A percentile compares a stretch with the other conserved stretches of the same genome.
Conservation (phyloP, 2,329 filamentous ascomycete species). For the Venturia carpophila region DNA sequence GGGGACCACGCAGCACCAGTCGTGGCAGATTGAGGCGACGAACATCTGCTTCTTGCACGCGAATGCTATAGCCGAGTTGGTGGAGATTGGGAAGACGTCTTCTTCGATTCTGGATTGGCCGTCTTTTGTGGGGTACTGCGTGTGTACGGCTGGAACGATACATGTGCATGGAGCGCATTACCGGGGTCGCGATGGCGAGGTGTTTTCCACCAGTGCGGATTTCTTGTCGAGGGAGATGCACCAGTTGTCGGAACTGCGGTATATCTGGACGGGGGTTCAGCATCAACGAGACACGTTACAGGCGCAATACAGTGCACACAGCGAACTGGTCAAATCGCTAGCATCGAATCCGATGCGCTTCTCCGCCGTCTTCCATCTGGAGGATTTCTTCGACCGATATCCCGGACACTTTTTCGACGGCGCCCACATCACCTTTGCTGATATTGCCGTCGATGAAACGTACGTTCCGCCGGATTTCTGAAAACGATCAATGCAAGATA, state of each 20-base stretch:
- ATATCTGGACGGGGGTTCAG: slow-evolving; percentile 68
- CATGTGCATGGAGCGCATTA: slow-evolving; percentile 84
- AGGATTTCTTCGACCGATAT: slow-evolving; percentile 83
- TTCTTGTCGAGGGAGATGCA: slow-evolving; percentile 73
- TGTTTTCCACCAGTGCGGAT: slow-evolving; percentile 58
- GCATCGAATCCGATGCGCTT: slow-evolving; percentile 63
- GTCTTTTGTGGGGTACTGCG: slow-evolving; percentile 76
- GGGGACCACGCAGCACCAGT: slow-evolving; percentile 75
- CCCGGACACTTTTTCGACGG: slow-evolving; percentile 64
- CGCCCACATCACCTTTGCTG: slow-evolving; percentile 63
- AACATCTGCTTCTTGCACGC: slow-evolving; percentile 81
- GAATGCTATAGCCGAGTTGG: slow-evolving; percentile 76
- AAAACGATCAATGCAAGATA: background rate
- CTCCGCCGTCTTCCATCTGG: slow-evolving; percentile 71
- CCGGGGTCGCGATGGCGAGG: slow-evolving; percentile 52
- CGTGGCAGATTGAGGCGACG: slow-evolving; percentile 87
- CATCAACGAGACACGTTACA: slow-evolving; percentile 75
- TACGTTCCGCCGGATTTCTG: slow-evolving; percentile 27
- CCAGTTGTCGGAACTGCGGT: slow-evolving; percentile 65
- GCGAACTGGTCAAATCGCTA: slow-evolving; percentile 67
- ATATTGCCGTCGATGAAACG: slow-evolving; percentile 57
- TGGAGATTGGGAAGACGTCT: slow-evolving; percentile 68
- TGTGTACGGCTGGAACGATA: slow-evolving; percentile 79
- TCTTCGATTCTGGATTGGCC: slow-evolving; percentile 72
- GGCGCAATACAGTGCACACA: slow-evolving; percentile 68